Percentiles rank a stretch among this genome's conserved stretches.
Evolutionary conservation across 192 early-diverging fungal species (phyloP).

Genomic region (Anaeromyces robustus): DNA sequence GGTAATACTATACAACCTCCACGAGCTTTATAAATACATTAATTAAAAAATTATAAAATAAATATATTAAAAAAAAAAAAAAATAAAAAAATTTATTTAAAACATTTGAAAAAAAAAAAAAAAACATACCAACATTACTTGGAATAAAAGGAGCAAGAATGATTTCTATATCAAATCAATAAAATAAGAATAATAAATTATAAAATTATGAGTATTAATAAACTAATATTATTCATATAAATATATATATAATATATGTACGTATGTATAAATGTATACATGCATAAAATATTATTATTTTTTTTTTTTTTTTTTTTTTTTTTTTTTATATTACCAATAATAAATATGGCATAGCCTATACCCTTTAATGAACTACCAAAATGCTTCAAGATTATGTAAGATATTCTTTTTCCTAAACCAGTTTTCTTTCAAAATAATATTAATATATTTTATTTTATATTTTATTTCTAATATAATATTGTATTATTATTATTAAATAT

Average conservation of each 20-base stretch:
- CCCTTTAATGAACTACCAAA: constrained; percentile 35
- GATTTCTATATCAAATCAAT: too few species aligned
- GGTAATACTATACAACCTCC: constrained; percentile 65
- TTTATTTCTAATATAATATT: too few species aligned
- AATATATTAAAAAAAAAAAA: neutral
- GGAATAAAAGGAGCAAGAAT: constrained; percentile 53
- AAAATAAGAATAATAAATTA: too few species aligned
- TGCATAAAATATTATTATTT: too few species aligned
- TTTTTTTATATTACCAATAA: constrained; percentile 12
- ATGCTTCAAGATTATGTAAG: constrained; percentile 26
- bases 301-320: too few species aligned
- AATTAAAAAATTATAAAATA: constrained; percentile 17
- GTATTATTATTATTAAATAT: too few species aligned
- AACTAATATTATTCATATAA: too few species aligned
- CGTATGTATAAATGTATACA: too few species aligned
- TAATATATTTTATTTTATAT: too few species aligned
- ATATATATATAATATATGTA: too few species aligned
- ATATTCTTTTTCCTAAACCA: constrained; percentile 43
- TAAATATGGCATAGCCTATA: constrained; percentile 32
- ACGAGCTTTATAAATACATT: constrained; percentile 29
- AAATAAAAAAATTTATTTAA: neutral
- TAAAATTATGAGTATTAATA: too few species aligned
- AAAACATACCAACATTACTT: neutral
- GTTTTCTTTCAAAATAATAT: constrained; percentile 17
- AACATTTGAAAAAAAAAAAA: too few species aligned